phyloP scores from a whole-genome alignment of 306 rosid species.

The Hippophae gyantsensis region DNA sequence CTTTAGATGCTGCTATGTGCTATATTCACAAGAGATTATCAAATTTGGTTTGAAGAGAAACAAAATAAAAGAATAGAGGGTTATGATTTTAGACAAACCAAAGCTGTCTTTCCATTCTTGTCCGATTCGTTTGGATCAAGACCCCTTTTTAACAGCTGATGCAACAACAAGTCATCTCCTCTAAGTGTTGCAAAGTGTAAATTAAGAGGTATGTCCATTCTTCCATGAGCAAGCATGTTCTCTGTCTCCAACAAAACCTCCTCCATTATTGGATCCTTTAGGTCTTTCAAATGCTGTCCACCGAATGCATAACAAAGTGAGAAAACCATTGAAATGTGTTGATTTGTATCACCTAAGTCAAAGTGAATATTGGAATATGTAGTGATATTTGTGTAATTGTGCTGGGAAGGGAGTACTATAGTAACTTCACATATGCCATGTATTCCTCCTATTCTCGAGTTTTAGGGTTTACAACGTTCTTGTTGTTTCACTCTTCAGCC shows the following conservation, averaged over 20 bases:
- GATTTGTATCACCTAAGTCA: neutral
- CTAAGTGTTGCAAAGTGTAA: conserved; percentile 70
- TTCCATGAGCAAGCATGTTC: conserved; percentile 80
- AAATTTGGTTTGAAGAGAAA: neutral
- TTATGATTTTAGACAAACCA: conserved; percentile 38
- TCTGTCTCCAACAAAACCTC: conserved; percentile 70
- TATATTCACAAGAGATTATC: conserved; percentile 21
- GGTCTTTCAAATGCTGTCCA: conserved; percentile 64
- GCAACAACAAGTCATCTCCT: conserved; percentile 73
- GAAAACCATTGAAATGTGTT: no score
- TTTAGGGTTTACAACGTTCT: no score
- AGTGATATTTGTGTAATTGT: no score
- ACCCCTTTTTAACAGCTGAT: conserved; percentile 64
- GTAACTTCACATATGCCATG: no score
- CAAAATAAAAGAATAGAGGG: neutral
- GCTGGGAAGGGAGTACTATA: no score
- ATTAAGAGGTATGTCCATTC: conserved; percentile 78
- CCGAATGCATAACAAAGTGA: no score
- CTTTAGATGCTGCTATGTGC: conserved; percentile 73
- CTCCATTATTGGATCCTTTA: conserved; percentile 70
- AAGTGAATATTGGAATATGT: neutral
- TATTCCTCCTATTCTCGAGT: no score
- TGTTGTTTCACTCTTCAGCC: no score
- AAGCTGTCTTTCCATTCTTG: conserved; percentile 66
- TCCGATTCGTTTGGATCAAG: conserved; percentile 74